Evolutionary conservation across 768 basidiomycete genomes (phyloP), one percentile per base, ranked within the genome.

Genomic region (Amyloporia xantha): DNA sequence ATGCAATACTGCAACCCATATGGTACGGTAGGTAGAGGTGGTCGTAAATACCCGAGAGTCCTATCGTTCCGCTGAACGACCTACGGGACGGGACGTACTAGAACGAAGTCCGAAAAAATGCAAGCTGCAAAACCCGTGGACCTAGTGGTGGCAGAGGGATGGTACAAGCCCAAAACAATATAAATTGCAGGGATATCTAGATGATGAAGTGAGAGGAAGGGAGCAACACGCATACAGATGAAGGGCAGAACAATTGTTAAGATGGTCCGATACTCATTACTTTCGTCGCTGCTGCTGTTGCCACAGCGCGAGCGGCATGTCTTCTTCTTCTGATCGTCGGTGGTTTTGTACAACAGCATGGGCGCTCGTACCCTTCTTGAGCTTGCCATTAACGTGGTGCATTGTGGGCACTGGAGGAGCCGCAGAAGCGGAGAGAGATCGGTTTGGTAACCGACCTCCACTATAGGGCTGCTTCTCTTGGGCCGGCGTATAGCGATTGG

Each of bases 251-350:
- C 12, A 23, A 25, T n/a, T 10, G n/a, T n/a, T n/a, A 1, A n/a
- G 41, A 47, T 11, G 17, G 45, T 35, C 24, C 26, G 23, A 40
- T 12, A 36, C 21, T 11, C 25, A 27, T 73, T 66, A 79, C 61
- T 73, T 72, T 59, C 81, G 73, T 57, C 78, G 81, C 60, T 83
- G 86, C 21, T 61, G 60, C 43, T 84, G 85, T 64, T 89, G 86
- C 74, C 81, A 89, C 48, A 87, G 65, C 17, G 89, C 86, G 41
- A 91, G 70, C 17, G 88, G 88, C 33, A 88, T 68, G 60, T 91
- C 88, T 59, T 90, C 87, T 59, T 87, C 85, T 23, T 66, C 68
- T 57, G 70, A 70, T 35, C 72, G 72, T 53, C 73, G 69, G 50
- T 63, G 59, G 15, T 65, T 68, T 47, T 73, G 61, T 17, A 68